phyloP scores from a whole-genome alignment of 2,329 filamentous ascomycete genomes.

The Xenoacremonium recifei region DNA sequence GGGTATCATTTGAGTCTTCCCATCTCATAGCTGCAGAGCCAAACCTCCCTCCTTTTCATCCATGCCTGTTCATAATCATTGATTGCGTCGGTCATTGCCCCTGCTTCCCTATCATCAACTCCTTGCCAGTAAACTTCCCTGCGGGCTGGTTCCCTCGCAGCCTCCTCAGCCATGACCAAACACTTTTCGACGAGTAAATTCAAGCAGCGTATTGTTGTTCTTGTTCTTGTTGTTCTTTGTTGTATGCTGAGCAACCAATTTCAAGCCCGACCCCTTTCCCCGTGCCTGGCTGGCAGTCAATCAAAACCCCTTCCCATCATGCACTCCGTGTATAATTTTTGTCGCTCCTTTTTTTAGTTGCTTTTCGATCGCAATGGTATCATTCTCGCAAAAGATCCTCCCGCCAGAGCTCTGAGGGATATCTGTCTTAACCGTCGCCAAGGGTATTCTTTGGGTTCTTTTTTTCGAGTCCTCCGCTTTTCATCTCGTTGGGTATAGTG shows the following conservation, averaged over 20 bases:
- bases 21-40: conserved; percentile 18
- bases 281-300: too few relatives aligned
- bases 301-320: conserved; percentile 11
- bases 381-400: conserved; percentile 24
- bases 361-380: conserved; percentile 24
- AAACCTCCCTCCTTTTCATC: conserved; percentile 22
- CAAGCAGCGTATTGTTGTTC: conserved; percentile 21
- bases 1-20: conserved; percentile 25
- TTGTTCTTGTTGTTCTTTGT: too few relatives aligned
- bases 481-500: conserved; percentile 35
- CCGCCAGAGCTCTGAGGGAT: conserved; percentile 19
- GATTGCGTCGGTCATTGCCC: conserved; percentile 7
- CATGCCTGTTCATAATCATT: conserved; percentile 7
- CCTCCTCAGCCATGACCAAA: background rate
- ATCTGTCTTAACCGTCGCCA: conserved; percentile 24
- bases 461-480: conserved; percentile 29
- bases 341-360: conserved; percentile 14
- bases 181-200: conserved; percentile 9
- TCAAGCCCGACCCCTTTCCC: too few relatives aligned
- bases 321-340: conserved; percentile 21
- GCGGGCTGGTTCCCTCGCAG: background rate
- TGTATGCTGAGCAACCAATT: too few relatives aligned
- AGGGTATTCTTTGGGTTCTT: conserved; percentile 35
- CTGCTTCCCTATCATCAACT: background rate
- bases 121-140: conserved; percentile 15